These are phyloP conservation scores for Apiotrichum gamsii DNA, from an alignment of 1,284 basidiomycete genomes.

Conservation along the genomic window DNA sequence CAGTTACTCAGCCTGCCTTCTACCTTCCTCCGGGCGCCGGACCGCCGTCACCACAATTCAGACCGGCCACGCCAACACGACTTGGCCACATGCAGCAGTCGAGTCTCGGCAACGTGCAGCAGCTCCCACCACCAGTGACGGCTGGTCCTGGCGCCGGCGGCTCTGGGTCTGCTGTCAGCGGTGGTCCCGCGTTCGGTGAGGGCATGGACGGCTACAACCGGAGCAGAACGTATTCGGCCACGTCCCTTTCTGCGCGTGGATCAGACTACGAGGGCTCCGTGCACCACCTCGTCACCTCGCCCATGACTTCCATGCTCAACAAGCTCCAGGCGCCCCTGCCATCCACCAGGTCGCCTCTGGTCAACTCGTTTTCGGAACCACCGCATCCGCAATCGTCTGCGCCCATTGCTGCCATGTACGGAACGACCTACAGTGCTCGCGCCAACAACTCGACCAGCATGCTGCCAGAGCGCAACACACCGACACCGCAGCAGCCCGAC, in stretches of 20 bases:
- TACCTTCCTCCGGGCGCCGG: constrained; percentile 18
- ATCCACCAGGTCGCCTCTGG: constrained; percentile 9
- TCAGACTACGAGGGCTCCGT: constrained; percentile 15
- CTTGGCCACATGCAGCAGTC: constrained; percentile 7
- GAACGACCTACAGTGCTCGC: too few relatives aligned
- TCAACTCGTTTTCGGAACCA: constrained; percentile 10
- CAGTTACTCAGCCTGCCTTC: constrained; percentile 10
- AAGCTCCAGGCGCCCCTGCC: constrained; percentile 3
- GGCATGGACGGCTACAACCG: constrained; percentile 19
- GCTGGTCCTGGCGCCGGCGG: too few relatives aligned
- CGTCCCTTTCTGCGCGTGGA: constrained; percentile 12
- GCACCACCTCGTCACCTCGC: background rate
- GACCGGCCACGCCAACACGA: constrained; percentile 10
- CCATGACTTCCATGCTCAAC: constrained; percentile 9
- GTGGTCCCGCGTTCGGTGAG: constrained; percentile 3
- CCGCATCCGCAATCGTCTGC: constrained; percentile 1
- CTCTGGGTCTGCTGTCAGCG: too few relatives aligned
- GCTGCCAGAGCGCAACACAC: too few relatives aligned
- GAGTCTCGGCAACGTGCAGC: constrained; percentile 16
- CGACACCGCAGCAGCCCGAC: too few relatives aligned
- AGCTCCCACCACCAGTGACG: constrained; percentile 13
- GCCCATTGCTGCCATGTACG: constrained; percentile 2
- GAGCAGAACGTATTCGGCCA: constrained; percentile 7
- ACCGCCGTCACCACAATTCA: constrained; percentile 12
- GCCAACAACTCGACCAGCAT: too few relatives aligned